These are phyloP conservation scores for Aspergillus novoparasiticus DNA, from an alignment of 2,329 filamentous ascomycete genomes.

Conservation along the genomic window DNA sequence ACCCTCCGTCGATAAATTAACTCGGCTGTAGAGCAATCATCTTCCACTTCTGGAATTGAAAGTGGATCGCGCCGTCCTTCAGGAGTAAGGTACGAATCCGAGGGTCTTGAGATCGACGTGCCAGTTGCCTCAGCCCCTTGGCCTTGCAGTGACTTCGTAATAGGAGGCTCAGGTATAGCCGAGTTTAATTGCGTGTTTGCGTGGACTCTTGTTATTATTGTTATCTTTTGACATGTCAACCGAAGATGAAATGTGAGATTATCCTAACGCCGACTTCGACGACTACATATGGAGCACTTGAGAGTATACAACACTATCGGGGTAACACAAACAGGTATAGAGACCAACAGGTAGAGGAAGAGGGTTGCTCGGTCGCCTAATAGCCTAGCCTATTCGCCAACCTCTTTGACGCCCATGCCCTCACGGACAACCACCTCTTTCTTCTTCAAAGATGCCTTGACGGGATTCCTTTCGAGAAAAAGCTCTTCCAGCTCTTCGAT, in stretches of 20 bases:
- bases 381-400: not conserved
- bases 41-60: not conserved
- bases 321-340: not conserved
- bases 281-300: not conserved
- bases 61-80: not conserved
- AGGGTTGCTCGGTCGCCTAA: not conserved
- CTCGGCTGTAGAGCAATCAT: not conserved
- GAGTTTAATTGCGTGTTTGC: not conserved
- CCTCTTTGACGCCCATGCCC: constrained; percentile 6
- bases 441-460: constrained; percentile 9
- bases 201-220: not conserved
- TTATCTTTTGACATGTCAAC: not conserved
- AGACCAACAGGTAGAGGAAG: not conserved
- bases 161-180: not conserved
- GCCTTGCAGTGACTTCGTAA: not conserved
- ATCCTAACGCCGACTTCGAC: not conserved
- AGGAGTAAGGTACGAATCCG: not conserved
- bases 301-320: not conserved
- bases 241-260: not conserved
- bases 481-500: constrained; percentile 12
- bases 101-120: not conserved
- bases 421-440: constrained; percentile 6
- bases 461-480: constrained; percentile 6
- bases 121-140: not conserved
- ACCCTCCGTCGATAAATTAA: not conserved